Evolutionary conservation across 768 basidiomycete species (phyloP), one percentile per base, ranked within the genome.

Genomic region (Collybia sp.): DNA sequence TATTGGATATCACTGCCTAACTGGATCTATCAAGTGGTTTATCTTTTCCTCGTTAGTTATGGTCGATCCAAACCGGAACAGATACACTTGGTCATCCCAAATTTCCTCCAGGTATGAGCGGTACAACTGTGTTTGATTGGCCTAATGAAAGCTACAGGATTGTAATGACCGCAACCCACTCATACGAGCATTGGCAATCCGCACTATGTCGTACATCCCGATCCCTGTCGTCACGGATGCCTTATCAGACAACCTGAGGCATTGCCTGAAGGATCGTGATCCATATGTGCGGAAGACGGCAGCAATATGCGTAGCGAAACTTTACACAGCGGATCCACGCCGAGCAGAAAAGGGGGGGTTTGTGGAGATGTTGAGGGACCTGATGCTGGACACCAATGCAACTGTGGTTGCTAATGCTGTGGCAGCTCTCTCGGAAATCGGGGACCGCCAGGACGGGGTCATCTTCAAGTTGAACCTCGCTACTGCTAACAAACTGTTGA

Each of bases 201-300:
- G 96, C 36, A 99, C 96, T 11, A 98, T 99, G 95, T 95, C 96
- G 6, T 97, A 96, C 60, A 98, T 99, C 56, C 92, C 93, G 31
- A 85, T 96, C 17, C 88, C 93, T 8, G 74, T 83, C 42, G 91
- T 97, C 50, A 85, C 85, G 11, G 86, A 90, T 46, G 79, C 89
- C 1, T 75, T 99, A 32, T 72, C 83, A 35, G 96, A 98, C 47
- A 95, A 93, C 43, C 72, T 99, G 25, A 81, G 92, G 49, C 93
- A 96, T 63, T 89, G 88, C 51, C 73, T 98, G 36, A 89, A 92
- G 58, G 96, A 99, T 63, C 76, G 83, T 12, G 95, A 99, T 64
- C 93, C 96, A 15, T 99, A 99, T 64, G 96, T 99, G 12, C 85
- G 96, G 50, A 99, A 99, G 71, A 99, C 96, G 3, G 93, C 95